Evolutionary conservation across 768 basidiomycete species (phyloP).

Genomic region (Obba rivulosa): DNA sequence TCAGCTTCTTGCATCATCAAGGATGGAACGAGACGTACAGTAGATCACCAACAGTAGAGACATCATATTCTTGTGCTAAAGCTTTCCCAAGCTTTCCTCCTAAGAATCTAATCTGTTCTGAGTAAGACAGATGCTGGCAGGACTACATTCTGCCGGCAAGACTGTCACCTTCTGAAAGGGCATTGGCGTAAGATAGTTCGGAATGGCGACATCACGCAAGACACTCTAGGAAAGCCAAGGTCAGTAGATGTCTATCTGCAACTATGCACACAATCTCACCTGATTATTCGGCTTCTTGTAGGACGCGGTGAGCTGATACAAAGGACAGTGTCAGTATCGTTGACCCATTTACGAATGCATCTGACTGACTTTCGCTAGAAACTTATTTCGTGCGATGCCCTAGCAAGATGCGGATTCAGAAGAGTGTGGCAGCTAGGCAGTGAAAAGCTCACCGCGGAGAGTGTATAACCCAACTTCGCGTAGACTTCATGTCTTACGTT

Average conservation of each 20-base stretch:
- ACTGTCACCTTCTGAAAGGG: constrained; percentile 49
- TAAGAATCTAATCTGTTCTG: constrained; percentile 82
- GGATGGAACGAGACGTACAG: constrained; percentile 47
- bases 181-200: constrained; percentile 77
- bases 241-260: background rate
- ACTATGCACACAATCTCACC: constrained; percentile 32
- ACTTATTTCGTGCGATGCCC: constrained; percentile 93
- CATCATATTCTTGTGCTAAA: constrained; percentile 84
- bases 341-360: background rate
- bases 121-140: too few relatives aligned
- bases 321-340: background rate
- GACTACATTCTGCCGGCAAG: too few relatives aligned
- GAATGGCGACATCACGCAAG: constrained; percentile 76
- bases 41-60: constrained; percentile 84
- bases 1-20: background rate
- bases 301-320: constrained; percentile 71
- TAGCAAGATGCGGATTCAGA: constrained; percentile 21
- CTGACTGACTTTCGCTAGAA: constrained; percentile 76
- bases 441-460: constrained; percentile 65
- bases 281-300: constrained; percentile 90
- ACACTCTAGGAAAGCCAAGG: constrained; percentile 53
- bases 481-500: constrained; percentile 65
- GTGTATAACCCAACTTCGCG: constrained; percentile 81
- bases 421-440: background rate
- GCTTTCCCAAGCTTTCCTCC: constrained; percentile 93